Evolutionary conservation across 2,329 filamentous ascomycete species (phyloP).

Genomic region (Ophiostoma ips): DNA sequence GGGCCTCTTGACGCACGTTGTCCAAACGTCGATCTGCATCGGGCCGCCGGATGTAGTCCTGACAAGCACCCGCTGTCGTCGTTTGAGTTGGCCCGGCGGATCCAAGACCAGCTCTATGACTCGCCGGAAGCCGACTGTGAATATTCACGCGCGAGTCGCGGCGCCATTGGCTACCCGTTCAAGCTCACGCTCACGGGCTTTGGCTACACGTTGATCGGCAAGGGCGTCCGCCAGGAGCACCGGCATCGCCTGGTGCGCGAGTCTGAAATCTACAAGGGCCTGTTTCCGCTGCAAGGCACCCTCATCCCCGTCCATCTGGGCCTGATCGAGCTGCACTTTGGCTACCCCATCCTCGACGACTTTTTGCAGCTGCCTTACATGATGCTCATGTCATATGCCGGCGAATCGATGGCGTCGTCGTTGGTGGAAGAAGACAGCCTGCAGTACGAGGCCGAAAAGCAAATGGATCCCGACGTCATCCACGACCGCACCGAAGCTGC

Average conservation of each 20-base stretch:
- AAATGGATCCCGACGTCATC: background rate
- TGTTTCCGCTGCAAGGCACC: constrained; percentile 2
- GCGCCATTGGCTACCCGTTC: too few species aligned
- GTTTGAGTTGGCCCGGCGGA: background rate
- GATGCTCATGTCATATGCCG: constrained; percentile 13
- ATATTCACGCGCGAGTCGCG: background rate
- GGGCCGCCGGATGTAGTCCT: background rate
- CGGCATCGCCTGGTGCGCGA: too few species aligned
- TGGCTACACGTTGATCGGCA: too few species aligned
- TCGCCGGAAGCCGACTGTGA: constrained; percentile 4
- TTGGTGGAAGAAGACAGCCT: background rate
- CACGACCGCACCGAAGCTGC: background rate
- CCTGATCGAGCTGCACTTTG: background rate
- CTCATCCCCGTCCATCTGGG: constrained; percentile 12
- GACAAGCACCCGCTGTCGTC: constrained; percentile 1
- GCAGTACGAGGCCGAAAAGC: background rate
- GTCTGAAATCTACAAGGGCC: too few species aligned
- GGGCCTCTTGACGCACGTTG: background rate
- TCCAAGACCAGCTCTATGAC: background rate
- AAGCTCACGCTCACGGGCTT: too few species aligned
- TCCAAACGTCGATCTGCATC: constrained; percentile 3
- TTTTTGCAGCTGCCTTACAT: constrained; percentile 5
- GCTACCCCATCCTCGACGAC: background rate
- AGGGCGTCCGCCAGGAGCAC: too few species aligned
- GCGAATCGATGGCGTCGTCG: background rate